These are phyloP conservation scores for Fraxinus velutina DNA, from an alignment of 305 asterid genomes.

Conservation along the genomic window DNA sequence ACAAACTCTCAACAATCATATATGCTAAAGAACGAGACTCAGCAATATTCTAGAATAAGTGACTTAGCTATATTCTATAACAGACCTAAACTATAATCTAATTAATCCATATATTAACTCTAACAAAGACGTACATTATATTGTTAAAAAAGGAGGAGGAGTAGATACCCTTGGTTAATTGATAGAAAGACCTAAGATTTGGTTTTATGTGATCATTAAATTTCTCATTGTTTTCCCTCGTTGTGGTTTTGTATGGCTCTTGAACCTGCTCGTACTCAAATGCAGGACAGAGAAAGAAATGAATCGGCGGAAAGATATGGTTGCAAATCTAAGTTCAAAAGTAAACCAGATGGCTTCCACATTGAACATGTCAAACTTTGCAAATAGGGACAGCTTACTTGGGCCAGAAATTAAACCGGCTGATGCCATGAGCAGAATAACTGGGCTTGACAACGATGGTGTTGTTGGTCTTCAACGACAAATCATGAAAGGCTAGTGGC, in stretches of 20 bases:
- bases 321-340: constrained; percentile 22
- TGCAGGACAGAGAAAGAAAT: constrained; percentile 31
- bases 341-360: constrained; percentile 32
- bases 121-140: background rate
- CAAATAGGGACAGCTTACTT: constrained; percentile 28
- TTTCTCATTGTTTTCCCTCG: background rate
- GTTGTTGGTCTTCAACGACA: constrained; percentile 32
- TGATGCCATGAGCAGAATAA: constrained; percentile 30
- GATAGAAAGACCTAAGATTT: background rate
- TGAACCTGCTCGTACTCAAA: background rate
- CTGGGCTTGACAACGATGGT: constrained; percentile 30
- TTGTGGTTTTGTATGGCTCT: background rate
- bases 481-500: constrained; percentile 25
- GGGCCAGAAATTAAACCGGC: constrained; percentile 33
- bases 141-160: background rate
- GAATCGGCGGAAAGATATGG: constrained; percentile 31
- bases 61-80: background rate
- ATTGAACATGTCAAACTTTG: constrained; percentile 30
- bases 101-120: background rate
- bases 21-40: background rate
- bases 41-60: background rate
- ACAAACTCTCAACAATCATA: background rate
- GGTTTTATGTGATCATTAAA: background rate
- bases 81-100: background rate
- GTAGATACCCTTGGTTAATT: background rate